Evolutionary conservation across 202 grass and related monocot species (phyloP), one percentile per base, ranked within the genome.

Genomic region (Dendrocalamus latiflorus): DNA sequence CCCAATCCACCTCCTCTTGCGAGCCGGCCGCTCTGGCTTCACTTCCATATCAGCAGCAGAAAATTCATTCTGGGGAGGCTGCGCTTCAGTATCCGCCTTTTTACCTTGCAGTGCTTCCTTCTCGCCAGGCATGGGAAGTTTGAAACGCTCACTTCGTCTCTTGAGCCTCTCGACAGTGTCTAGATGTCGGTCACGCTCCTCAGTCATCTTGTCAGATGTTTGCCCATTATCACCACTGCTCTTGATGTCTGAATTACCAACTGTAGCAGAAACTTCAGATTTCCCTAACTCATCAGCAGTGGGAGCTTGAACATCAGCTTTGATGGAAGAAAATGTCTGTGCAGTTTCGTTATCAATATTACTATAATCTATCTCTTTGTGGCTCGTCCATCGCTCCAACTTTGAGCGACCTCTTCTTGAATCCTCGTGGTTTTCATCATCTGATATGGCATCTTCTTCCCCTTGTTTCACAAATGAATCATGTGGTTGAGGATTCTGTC

Each of bases 1-100:
- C 64, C 97, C 97, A 84, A 91, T 94, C 97, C 97, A 99, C 72
- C 93, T 90, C 67, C 97, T 92, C 88, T 99, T 99, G 71, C 97
- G 89, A 64, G 97, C 89, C 51, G 93, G 97, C 24, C 97, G 90
- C 89, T 99, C 97, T 60, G 73, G 87, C 72, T 91, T 99, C 60
- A 96, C 89, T 76, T 94, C 93, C 88, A 86, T 64, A 73, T 96
- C 89, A 79, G 59, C 47, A 88, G 70, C 60, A 83, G 57, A 57
- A 71, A 61, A 71, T 86, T 90, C 93, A 75, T 84, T 92, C 65
- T 92, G 88, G 53, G 79, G 68, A 78, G 39, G 48, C 41, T 84
- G 93, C 58, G 79, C 60, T 78, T 99, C 97, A 73, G 67, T 83
- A 69, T 99, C 97, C 25, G 74, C 51, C 68, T 91, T 91, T 82